Percentiles rank a stretch among this genome's conserved stretches.
Conservation (phyloP, 768 basidiomycete genomes). For the Russula compacta region DNA sequence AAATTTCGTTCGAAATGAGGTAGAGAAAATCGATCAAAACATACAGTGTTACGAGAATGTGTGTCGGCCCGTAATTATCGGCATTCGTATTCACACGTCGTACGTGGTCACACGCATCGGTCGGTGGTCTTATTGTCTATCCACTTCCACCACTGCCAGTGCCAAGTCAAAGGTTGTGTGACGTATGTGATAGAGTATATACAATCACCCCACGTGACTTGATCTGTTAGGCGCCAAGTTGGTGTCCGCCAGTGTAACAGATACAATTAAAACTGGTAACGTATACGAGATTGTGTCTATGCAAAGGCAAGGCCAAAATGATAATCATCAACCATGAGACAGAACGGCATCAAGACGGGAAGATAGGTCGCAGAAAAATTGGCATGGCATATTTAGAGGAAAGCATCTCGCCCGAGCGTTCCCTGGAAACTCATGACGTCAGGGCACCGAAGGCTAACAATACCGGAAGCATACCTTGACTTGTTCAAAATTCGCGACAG, state of each 20-base stretch:
- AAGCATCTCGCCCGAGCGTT: slow-evolving; percentile 24
- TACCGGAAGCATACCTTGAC: slow-evolving; percentile 64
- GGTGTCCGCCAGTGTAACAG: background rate
- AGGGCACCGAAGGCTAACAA: slow-evolving; percentile 34
- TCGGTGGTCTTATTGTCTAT: no score
- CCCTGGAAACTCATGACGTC: slow-evolving; percentile 15
- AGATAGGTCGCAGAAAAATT: background rate
- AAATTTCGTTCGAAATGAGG: background rate
- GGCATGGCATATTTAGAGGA: slow-evolving; percentile 15
- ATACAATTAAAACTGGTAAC: background rate
- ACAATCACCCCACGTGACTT: no score
- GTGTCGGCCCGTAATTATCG: no score
- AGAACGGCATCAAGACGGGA: background rate
- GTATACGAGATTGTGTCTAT: background rate
- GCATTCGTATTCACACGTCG: no score
- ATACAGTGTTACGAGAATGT: no score
- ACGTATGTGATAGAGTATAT: no score
- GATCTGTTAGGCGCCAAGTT: background rate
- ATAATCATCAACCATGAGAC: slow-evolving; percentile 2
- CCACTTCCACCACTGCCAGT: no score
- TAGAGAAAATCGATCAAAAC: background rate
- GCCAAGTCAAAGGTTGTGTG: no score
- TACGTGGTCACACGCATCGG: no score
- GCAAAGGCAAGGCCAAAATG: slow-evolving; percentile 1
- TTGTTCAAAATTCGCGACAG: slow-evolving; percentile 77